Conservation (phyloP, 495 filamentous ascomycete genomes). For the Ascodesmis nigricans region DNA sequence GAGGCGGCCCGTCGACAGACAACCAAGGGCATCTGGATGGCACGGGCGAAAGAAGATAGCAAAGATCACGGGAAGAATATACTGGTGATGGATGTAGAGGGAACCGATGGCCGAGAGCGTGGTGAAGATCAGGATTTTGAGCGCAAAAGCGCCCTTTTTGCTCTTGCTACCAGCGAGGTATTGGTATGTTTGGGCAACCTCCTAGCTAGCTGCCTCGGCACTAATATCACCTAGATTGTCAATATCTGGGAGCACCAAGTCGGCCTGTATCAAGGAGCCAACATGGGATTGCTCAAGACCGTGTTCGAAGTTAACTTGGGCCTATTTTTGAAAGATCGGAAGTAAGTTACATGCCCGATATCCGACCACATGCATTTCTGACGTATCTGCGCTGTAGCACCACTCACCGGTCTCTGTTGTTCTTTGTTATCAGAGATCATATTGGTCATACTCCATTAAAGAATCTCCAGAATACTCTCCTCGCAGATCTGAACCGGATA, state of each 20-base stretch:
- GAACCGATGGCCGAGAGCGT: constrained; percentile 86
- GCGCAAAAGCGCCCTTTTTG: constrained; percentile 90
- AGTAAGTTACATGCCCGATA: constrained; percentile 35
- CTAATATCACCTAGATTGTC: constrained; percentile 40
- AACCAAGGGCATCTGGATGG: constrained; percentile 98
- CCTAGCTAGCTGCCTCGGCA: not conserved
- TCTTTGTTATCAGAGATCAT: constrained; percentile 97
- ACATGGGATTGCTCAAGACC: constrained; percentile 95
- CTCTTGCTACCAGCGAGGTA: constrained; percentile 91
- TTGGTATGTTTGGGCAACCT: constrained; percentile 25
- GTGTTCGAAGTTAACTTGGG: constrained; percentile 98
- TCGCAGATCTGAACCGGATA: constrained; percentile 73
- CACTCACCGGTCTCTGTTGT: constrained; percentile 74
- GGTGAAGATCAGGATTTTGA: constrained; percentile 98
- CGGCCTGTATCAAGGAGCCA: constrained; percentile 90
- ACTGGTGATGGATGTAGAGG: constrained; percentile 97
- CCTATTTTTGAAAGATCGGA: constrained; percentile 80
- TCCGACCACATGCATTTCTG: too few species aligned
- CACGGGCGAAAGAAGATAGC: constrained; percentile 58
- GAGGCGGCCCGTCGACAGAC: constrained; percentile 66
- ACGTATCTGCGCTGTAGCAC: too few species aligned
- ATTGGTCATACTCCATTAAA: constrained; percentile 71
- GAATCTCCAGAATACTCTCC: constrained; percentile 70
- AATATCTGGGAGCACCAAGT: constrained; percentile 99
- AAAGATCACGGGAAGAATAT: constrained; percentile 81